Evolutionary conservation across 1,139 yeast species (phyloP).

Genomic region (Nakaseomyces glabratus): DNA sequence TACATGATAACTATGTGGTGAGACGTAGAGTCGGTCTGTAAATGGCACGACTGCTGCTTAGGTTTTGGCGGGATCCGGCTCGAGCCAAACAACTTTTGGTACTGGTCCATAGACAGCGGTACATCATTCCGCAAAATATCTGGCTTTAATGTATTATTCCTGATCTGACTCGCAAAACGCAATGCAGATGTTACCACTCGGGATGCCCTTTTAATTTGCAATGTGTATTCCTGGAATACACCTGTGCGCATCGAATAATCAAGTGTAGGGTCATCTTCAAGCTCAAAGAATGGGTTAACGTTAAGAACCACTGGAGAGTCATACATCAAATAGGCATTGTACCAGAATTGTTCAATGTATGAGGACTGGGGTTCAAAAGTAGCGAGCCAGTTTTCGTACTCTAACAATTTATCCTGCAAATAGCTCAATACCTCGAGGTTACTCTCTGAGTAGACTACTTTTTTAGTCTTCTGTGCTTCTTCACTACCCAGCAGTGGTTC

Average conservation of each 20-base stretch:
- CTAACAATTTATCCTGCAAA: conserved; percentile 17
- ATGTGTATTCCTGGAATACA: conserved; percentile 21
- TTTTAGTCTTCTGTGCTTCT: conserved; percentile 54
- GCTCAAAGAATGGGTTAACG: conserved; percentile 72
- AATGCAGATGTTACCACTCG: conserved; percentile 63
- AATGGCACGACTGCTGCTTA: conserved; percentile 49
- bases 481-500: conserved; percentile 68
- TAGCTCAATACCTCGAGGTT: conserved; percentile 40
- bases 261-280: conserved; percentile 80
- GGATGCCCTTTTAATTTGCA: conserved; percentile 70
- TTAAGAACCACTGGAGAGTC: conserved; percentile 83
- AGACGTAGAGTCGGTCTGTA: conserved; percentile 66
- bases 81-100: conserved; percentile 72
- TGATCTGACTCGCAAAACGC: conserved; percentile 66
- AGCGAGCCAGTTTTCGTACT: conserved; percentile 42
- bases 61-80: conserved; percentile 68
- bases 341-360: conserved; percentile 90
- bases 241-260: conserved; percentile 36
- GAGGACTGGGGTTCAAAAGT: conserved; percentile 51
- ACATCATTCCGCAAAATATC: conserved; percentile 53
- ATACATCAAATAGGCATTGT: conserved; percentile 72
- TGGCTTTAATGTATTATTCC: conserved; percentile 62
- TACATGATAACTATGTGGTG: conserved; percentile 71
- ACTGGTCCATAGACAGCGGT: conserved; percentile 84
- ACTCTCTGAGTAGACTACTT: conserved; percentile 49